phyloP scores from a whole-genome alignment of 495 filamentous ascomycete genomes.

The Stereocaulon alpinum region DNA sequence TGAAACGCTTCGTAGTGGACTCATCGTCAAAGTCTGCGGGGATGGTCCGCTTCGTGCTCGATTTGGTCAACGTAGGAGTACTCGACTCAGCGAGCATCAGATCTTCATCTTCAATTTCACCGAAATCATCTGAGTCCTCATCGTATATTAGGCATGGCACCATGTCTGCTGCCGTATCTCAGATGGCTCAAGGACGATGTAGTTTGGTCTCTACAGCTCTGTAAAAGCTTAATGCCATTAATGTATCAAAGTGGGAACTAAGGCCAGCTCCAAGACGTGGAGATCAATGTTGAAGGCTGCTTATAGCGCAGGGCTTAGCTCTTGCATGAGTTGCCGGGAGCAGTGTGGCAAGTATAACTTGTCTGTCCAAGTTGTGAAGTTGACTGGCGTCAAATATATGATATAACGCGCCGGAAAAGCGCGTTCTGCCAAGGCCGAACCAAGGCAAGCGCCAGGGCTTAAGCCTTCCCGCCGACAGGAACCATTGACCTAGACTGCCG shows the following conservation, averaged over 20 bases:
- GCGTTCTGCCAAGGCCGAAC: too few species aligned
- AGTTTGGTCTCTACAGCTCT: neutral
- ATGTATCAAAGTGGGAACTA: neutral
- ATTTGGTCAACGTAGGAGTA: neutral
- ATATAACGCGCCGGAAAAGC: too few species aligned
- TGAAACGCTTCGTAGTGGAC: slow-evolving; percentile 4
- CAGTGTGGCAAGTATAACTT: too few species aligned
- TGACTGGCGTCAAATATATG: too few species aligned
- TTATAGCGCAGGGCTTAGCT: too few species aligned
- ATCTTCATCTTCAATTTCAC: slow-evolving; percentile 19
- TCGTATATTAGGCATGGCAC: neutral
- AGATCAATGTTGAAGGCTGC: too few species aligned
- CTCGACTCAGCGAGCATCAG: slow-evolving; percentile 15
- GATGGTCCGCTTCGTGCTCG: neutral
- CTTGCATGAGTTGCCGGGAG: too few species aligned
- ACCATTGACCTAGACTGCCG: too few species aligned
- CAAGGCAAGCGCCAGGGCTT: too few species aligned
- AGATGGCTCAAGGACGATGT: neutral
- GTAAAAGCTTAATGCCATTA: neutral
- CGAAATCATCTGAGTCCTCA: slow-evolving; percentile 17
- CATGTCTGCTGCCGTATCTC: neutral
- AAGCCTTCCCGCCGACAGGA: too few species aligned
- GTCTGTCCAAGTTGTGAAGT: too few species aligned
- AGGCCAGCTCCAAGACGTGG: too few species aligned
- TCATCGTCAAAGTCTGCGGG: neutral